Percentiles rank a stretch among this genome's conserved stretches.
These are phyloP conservation scores for Parmales sp. DNA, from an alignment of 108 stramenopile species.

Conservation along the genomic window DNA sequence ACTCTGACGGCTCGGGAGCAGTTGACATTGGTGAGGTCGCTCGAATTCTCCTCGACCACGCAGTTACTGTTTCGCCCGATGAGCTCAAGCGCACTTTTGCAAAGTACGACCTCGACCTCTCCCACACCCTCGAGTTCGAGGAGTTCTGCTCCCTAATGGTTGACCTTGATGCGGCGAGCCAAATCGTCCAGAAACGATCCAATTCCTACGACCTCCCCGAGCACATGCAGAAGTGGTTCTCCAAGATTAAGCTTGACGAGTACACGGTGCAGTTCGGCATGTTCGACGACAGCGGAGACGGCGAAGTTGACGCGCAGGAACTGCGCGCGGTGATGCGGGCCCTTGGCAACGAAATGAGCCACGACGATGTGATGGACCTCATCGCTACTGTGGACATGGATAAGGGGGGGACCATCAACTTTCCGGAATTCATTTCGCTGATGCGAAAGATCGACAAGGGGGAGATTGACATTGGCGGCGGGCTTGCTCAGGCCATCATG, in stretches of 20 bases:
- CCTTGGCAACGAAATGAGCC: not conserved
- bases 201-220: not conserved
- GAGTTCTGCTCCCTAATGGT: conserved; percentile 5
- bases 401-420: not conserved
- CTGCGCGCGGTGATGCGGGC: not conserved
- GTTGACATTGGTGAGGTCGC: not conserved
- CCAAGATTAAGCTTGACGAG: not conserved
- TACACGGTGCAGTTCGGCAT: not conserved
- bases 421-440: conserved; percentile 1
- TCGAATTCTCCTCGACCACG: not conserved
- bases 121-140: conserved; percentile 5
- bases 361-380: not conserved
- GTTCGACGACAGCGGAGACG: conserved; percentile 16
- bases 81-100: not conserved
- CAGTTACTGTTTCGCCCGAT: not conserved
- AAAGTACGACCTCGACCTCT: conserved; percentile 11
- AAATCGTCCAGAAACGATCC: conserved; percentile 4
- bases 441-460: conserved; percentile 11
- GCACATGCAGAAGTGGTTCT: conserved; percentile 9
- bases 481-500: conserved; percentile 6
- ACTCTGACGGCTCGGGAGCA: not conserved
- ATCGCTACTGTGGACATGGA: not conserved
- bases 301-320: conserved; percentile 16
- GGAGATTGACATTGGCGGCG: conserved; percentile 4
- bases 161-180: not conserved